Base-by-base conservation (phyloP, 192 early-diverging fungal genomes). In the Mortierella hygrophila region DNA sequence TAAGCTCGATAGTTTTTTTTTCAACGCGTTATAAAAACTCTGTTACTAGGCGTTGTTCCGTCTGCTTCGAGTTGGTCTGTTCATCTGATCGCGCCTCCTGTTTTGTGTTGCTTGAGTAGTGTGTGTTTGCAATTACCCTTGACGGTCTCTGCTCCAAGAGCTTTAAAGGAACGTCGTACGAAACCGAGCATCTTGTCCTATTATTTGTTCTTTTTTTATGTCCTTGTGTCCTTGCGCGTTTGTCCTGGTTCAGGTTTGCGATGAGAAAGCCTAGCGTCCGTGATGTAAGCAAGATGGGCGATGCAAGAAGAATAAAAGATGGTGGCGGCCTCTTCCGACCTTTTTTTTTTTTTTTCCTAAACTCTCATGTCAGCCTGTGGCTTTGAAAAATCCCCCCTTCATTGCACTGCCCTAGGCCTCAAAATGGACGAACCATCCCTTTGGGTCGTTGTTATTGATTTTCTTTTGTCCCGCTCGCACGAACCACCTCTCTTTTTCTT, bases 111-210 rank as follows among this genome's bases (percentile, higher is more conserved):
- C 26, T 11, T 32, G 29, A 35, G 11, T 65, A 13, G 15, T 2
- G 8, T 15, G 11, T 32, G 57, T 26, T n/a, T 65, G 49, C 6
- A 29, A 5, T 75, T 73, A 85, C 83, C 83, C 57, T 85, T 85
- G 70, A 23, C 74, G 32, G 83, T 73, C 78, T 85, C 83, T 76
- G 68, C 32, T 37, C 83, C 83, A n/a, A 85, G 68, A 35, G 78
- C 83, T 26, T 26, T 77, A 57, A 80, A 11, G 20, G 83, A 85
- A 18, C 83, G 78, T 18, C 83, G 83, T 44, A 85, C 70, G 32
- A 80, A 85, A 65, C 83, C 78, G 18, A 85, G 41, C 78, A 85
- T 76, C 42, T 72, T 46, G 74, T 40, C 18, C 35, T 29, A 74
- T 44, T 8, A 2, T 70, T 23, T 18, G n/a, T 35, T 35, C 7